These are phyloP conservation scores for Calonectria pteridis DNA, from an alignment of 2,329 filamentous ascomycete genomes.

Conservation along the genomic window DNA sequence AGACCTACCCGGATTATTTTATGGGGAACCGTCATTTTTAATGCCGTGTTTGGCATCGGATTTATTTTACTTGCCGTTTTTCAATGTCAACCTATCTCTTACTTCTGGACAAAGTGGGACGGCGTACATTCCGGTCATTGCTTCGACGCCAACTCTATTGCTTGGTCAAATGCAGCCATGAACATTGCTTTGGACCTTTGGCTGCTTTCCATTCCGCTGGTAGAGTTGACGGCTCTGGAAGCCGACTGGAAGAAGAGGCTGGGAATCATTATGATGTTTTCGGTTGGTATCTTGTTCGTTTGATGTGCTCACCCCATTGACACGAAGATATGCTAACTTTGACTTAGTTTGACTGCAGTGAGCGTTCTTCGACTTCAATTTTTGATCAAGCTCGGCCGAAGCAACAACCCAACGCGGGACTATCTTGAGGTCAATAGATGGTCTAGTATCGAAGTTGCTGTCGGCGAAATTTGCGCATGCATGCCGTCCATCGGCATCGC, in stretches of 20 bases:
- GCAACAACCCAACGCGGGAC: not conserved
- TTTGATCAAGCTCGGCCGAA: not conserved
- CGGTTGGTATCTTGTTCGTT: not conserved
- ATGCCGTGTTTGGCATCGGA: not conserved
- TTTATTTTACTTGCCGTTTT: slow-evolving; percentile 1
- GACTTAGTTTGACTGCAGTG: not conserved
- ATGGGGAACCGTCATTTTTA: slow-evolving; percentile 21
- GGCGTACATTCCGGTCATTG: slow-evolving; percentile 14
- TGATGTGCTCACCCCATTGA: too few species aligned
- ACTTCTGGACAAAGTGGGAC: slow-evolving; percentile 28
- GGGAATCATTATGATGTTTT: slow-evolving; percentile 2
- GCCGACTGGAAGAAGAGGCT: not conserved
- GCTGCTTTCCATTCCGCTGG: not conserved
- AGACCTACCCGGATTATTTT: not conserved
- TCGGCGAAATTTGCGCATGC: not conserved
- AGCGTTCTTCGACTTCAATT: not conserved
- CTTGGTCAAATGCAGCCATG: slow-evolving; percentile 22
- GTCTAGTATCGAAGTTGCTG: not conserved
- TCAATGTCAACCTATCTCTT: slow-evolving; percentile 24
- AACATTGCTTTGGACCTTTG: slow-evolving; percentile 18
- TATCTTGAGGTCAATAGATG: not conserved
- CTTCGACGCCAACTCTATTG: slow-evolving; percentile 9
- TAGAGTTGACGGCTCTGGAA: not conserved
- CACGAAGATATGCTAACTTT: not conserved
- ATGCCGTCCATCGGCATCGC: not conserved